Conservation (phyloP, 1,139 yeast species). For the Lodderomyces jiufengensis region DNA sequence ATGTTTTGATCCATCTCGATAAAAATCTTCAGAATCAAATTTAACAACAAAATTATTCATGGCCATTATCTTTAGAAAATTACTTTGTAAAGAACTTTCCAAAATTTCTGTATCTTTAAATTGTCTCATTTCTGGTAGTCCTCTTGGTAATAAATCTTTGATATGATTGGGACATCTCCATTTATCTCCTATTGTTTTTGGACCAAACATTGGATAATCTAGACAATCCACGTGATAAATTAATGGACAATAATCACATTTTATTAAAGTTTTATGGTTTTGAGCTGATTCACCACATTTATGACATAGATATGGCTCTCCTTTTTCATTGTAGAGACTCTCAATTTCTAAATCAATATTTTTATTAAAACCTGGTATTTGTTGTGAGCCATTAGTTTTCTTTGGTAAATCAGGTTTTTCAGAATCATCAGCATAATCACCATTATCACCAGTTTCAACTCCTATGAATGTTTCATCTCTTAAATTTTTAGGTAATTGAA, state of each 20-base stretch:
- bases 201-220: constrained; percentile 66
- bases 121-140: constrained; percentile 36
- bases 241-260: constrained; percentile 84
- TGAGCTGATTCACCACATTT: constrained; percentile 72
- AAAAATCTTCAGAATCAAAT: constrained; percentile 44
- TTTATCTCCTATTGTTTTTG: constrained; percentile 74
- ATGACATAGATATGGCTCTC: constrained; percentile 66
- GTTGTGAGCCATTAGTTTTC: constrained; percentile 35
- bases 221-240: constrained; percentile 93
- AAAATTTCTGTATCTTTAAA: constrained; percentile 52
- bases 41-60: constrained; percentile 61
- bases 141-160: constrained; percentile 46
- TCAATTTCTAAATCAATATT: constrained; percentile 61
- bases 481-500: constrained; percentile 63
- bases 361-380: constrained; percentile 34
- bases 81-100: constrained; percentile 44
- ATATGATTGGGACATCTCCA: constrained; percentile 96
- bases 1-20: background rate
- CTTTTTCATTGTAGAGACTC: constrained; percentile 59
- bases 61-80: constrained; percentile 35
- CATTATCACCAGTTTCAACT: constrained; percentile 62
- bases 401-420: constrained; percentile 46
- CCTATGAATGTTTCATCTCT: constrained; percentile 70
- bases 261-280: constrained; percentile 49
- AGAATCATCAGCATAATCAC: constrained; percentile 66